Evolutionary conservation across 805 yeast species (phyloP).

Genomic region (Candida anglica): DNA sequence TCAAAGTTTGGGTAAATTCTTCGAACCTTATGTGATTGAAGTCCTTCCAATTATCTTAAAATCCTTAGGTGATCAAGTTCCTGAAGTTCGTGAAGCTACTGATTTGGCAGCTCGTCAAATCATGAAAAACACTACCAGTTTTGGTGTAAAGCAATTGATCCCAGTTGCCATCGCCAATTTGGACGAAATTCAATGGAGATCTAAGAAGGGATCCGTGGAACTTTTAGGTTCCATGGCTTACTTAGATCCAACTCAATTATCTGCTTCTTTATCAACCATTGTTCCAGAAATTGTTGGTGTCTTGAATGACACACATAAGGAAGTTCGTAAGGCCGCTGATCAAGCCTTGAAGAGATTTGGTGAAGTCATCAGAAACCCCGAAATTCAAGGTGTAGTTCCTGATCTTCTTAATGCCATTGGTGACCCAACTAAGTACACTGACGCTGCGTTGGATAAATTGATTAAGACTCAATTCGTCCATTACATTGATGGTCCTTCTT

Average conservation of each 20-base stretch:
- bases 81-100: conserved; percentile 88
- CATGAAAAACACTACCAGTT: conserved; percentile 89
- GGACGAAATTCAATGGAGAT: conserved; percentile 91
- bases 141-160: conserved; percentile 84
- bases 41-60: conserved; percentile 76
- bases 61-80: conserved; percentile 77
- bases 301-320: conserved; percentile 91
- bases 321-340: conserved; percentile 94
- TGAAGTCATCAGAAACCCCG: conserved; percentile 96
- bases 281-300: conserved; percentile 97
- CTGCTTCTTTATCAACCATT: conserved; percentile 82
- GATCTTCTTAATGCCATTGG: conserved; percentile 86
- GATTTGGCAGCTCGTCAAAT: conserved; percentile 80
- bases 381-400: conserved; percentile 90
- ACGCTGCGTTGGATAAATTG: conserved; percentile 78
- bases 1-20: conserved; percentile 63
- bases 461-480: conserved; percentile 93
- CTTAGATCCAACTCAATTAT: conserved; percentile 88
- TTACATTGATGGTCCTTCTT: conserved; percentile 95
- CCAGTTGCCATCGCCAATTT: conserved; percentile 85
- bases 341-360: conserved; percentile 86
- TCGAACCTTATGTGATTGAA: conserved; percentile 94
- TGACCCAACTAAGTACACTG: conserved; percentile 90
- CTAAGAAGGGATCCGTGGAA: conserved; percentile 96
- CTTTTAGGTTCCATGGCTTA: conserved; percentile 97